Evolutionary conservation across 106 monocot genomes (phyloP).

Genomic region (Dendrobium officinale): DNA sequence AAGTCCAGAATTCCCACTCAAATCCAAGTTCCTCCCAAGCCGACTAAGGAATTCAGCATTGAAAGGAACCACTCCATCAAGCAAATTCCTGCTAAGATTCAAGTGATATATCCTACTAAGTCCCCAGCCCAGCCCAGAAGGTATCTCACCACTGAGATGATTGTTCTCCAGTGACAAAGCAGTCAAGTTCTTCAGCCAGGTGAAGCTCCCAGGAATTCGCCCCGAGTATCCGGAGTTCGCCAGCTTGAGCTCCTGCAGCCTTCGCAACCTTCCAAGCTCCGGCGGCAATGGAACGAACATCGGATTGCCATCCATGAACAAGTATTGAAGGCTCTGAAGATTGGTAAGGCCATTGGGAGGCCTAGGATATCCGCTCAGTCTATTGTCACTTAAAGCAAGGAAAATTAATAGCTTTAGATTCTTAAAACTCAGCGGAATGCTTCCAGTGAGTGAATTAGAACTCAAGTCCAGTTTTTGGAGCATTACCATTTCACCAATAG

Average conservation of each 20-base stretch:
- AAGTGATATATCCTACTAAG: conserved; percentile 67
- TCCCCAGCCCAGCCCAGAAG: conserved; percentile 28
- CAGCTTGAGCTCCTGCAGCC: conserved; percentile 73
- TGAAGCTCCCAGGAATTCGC: conserved; percentile 54
- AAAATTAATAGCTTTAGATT: conserved; percentile 41
- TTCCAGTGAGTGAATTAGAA: conserved; percentile 57
- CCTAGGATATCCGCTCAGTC: conserved; percentile 47
- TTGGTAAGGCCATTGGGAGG: conserved; percentile 22
- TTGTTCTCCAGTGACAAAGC: conserved; percentile 81
- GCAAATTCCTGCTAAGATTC: conserved; percentile 75
- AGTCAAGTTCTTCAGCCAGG: conserved; percentile 47
- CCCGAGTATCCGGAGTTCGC: conserved; percentile 75
- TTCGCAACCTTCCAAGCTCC: conserved; percentile 52
- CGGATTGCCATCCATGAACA: conserved; percentile 78
- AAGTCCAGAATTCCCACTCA: conserved; percentile 68
- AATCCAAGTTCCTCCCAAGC: conserved; percentile 78
- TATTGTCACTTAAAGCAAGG: conserved; percentile 73
- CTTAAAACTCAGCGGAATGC: conserved; percentile 36
- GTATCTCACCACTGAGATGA: conserved; percentile 53
- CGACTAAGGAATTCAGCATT: conserved; percentile 42
- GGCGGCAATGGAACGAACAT: conserved; percentile 44
- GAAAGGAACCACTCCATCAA: conserved; percentile 69
- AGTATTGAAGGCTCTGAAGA: conserved; percentile 68
- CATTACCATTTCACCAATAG: conserved; percentile 41
- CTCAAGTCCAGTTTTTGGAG: conserved; percentile 91